Base-by-base conservation (phyloP, 176 grass and related monocot species). In the Tuctoria greenei region DNA sequence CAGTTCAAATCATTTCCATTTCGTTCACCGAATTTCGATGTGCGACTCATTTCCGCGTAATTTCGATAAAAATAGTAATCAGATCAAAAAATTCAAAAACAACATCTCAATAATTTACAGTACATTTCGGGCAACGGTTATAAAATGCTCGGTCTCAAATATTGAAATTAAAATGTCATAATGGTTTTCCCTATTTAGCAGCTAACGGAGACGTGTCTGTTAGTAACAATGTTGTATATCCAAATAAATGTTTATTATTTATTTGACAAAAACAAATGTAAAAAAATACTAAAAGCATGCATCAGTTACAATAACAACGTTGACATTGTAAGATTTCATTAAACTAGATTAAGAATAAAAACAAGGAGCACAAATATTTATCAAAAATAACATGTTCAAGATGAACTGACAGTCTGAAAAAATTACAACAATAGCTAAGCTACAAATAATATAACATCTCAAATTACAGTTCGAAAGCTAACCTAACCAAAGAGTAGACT, bases 401-500 rank as follows among this genome's bases (percentile, higher is more conserved):
- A 56, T 70, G 81, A 75, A 84, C 63, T 28, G 75, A 71, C 28
- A 50, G 51, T 69, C 70, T 3, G 6, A 46, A 84, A 79, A 68
- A 88, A 83, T 65, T 83, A 88, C 86, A 82, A 79, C 71, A 75
- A 66, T 55, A 58, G 38, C 81, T 84, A 69, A 77, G 67, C 81
- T 88, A 83, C 23, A 79, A 80, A 88, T 87, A 79, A 65, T 57
- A 84, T 20, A 40, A 59, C 77, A 40, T 45, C 14, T 43, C 70
- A 70, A 70, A 83, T 84, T 84, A 84, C 70, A 88, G 86, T 75
- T 75, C 75, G 55, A 79, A 61, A 64, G 62, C 63, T 64, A 87
- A 73, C 45, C 80, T 84, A 81, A 63, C 27, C 52, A 64, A 84
- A 69, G 41, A 74, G 66, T 44, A 79, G 62, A 83, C 75, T 63